Evolutionary conservation across 140 eudicot genomes (phyloP).

Genomic region (Bidens hawaiensis): DNA sequence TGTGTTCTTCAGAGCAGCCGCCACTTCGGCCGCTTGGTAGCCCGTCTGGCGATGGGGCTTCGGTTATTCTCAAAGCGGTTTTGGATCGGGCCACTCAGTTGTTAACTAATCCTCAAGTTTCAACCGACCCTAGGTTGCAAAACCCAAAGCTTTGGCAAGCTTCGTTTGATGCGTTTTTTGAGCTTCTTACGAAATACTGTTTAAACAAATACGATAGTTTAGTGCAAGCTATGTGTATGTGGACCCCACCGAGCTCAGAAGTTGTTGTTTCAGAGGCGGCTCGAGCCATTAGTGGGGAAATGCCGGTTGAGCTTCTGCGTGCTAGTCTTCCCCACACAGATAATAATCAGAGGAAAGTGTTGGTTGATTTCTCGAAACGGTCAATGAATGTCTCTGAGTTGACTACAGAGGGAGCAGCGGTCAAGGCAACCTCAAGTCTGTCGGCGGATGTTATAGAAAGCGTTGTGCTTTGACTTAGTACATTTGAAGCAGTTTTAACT

Average conservation of each 20-base stretch:
- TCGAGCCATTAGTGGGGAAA: slow-evolving; percentile 64
- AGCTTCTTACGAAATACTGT: slow-evolving; percentile 76
- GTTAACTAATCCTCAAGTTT: slow-evolving; percentile 28
- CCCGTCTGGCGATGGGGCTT: slow-evolving; percentile 88
- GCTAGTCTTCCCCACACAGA: slow-evolving; percentile 97
- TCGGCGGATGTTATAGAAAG: slow-evolving; percentile 26
- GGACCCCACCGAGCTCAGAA: slow-evolving; percentile 39
- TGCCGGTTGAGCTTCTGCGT: slow-evolving; percentile 94
- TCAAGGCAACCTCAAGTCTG: slow-evolving; percentile 54
- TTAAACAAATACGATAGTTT: slow-evolving; percentile 74
- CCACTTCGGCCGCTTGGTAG: slow-evolving; percentile 96
- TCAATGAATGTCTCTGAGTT: slow-evolving; percentile 71
- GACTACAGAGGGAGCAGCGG: slow-evolving; percentile 43
- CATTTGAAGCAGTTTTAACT: slow-evolving; percentile 1
- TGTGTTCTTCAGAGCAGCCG: slow-evolving; percentile 96
- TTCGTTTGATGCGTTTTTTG: slow-evolving; percentile 82
- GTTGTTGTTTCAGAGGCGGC: slow-evolving; percentile 50
- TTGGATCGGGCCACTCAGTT: slow-evolving; percentile 68
- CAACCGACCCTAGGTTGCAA: slow-evolving; percentile 36
- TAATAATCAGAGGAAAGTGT: slow-evolving; percentile 63
- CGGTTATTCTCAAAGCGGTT: slow-evolving; percentile 63
- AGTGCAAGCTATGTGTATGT: slow-evolving; percentile 55
- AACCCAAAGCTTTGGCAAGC: slow-evolving; percentile 91
- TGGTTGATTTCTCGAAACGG: slow-evolving; percentile 67
- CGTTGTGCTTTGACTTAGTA: slow-evolving; percentile 3